Base-by-base conservation (phyloP, 2,329 filamentous ascomycete species). In the Geosmithia morbida region DNA sequence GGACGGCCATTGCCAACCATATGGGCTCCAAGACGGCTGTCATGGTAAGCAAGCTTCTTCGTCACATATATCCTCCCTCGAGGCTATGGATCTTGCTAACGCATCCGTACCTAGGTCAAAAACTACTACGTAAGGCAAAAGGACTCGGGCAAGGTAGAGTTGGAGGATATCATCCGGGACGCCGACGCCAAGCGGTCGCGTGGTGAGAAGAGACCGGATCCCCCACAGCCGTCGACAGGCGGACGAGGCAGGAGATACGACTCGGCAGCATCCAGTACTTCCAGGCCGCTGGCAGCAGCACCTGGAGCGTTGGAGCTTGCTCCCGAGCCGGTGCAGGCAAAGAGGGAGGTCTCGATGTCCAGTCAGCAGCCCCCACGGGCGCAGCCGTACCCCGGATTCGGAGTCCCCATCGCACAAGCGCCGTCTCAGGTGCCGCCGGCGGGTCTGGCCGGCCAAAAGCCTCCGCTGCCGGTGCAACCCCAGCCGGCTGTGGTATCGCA, bases 11-110 rank as follows among this genome's bases (percentile, higher is more conserved):
- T 62, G 83, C 86, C 41, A 71, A 71, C 46, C 79, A 87, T 55
- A 88, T 92, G 83, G 81, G 83, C 45, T 87, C 85, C 4, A 90
- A 90, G 65, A 90, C 86, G 17, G 75, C 83, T 48, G 84, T 85
- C n/a, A 92, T 92, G 86, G 86, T 85, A 70, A 61, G 72, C 59
- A 54, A 47, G 45, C 43, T n/a, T 8, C 40, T 18, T 18, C 8
- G 18, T 11, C 11, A 5, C 16, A 20, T 16, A 40, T 18, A 7
- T 33, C 4, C 18, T 41, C 43, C 8, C 8, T 41, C 40, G 17
- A 22, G 7, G 11, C 18, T 18, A 16, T 46, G n/a, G n/a, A n/a
- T n/a, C 48, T 56, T 41, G 42, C 22, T 26, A 5, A 26, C 22
- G 4, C 22, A 26, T 8, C 4, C 8, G 22, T 26, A 26, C 48